Conservation (phyloP, 2,329 filamentous ascomycete species). For the Penicillium sp. region DNA sequence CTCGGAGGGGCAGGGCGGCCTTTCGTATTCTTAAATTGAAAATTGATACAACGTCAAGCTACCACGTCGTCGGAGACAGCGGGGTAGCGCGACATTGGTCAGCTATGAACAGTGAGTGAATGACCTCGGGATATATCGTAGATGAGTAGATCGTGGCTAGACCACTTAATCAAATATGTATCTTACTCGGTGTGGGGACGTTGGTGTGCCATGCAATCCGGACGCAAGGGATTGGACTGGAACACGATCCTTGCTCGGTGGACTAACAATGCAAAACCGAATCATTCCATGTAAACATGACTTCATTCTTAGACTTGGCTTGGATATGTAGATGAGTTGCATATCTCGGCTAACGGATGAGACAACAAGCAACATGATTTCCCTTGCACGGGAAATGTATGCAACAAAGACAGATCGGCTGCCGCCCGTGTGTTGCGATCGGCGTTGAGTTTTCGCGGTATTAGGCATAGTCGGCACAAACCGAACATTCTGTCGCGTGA, state of each 20-base stretch:
- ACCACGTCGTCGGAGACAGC: constrained; percentile 10
- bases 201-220: constrained; percentile 5
- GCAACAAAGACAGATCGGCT: background rate
- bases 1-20: constrained; percentile 5
- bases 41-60: constrained; percentile 17
- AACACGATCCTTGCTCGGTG: constrained; percentile 5
- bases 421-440: constrained; percentile 6
- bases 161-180: background rate
- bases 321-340: background rate
- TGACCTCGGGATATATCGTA: background rate
- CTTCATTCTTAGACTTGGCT: constrained; percentile 3
- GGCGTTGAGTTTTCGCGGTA: constrained; percentile 6
- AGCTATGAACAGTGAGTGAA: background rate
- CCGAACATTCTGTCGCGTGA: constrained; percentile 11
- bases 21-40: constrained; percentile 15
- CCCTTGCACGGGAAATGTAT: background rate
- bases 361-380: background rate
- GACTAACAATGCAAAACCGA: constrained; percentile 1
- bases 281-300: constrained; percentile 1
- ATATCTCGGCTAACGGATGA: background rate
- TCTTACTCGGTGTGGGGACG: background rate
- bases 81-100: background rate
- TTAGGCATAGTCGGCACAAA: background rate
- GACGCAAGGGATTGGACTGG: constrained; percentile 9
- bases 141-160: background rate